Evolutionary conservation across 768 basidiomycete genomes (phyloP).

Genomic region (Russula ochroleuca): DNA sequence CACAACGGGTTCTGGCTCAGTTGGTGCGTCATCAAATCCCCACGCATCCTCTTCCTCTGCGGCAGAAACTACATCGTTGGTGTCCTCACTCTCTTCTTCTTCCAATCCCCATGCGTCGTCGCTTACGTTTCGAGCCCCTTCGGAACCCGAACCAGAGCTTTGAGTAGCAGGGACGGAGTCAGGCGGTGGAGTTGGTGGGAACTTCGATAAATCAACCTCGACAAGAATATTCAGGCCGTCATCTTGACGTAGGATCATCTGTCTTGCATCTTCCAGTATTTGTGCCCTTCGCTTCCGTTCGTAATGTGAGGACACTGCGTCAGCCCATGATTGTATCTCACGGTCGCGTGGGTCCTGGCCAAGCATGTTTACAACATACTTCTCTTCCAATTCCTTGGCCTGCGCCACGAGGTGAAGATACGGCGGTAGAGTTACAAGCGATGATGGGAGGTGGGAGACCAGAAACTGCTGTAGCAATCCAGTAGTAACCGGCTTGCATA

Average conservation of each 20-base stretch:
- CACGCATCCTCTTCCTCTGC: slow-evolving; percentile 36
- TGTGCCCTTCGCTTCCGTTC: slow-evolving; percentile 66
- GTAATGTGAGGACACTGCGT: slow-evolving; percentile 67
- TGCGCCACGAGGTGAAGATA: slow-evolving; percentile 55
- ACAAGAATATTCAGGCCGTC: slow-evolving; percentile 40
- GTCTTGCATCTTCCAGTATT: slow-evolving; percentile 60
- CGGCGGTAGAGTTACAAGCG: slow-evolving; percentile 51
- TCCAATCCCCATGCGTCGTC: slow-evolving; percentile 47
- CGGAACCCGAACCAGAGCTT: slow-evolving; percentile 21
- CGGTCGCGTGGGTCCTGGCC: slow-evolving; percentile 46
- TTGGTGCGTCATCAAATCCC: slow-evolving; percentile 41
- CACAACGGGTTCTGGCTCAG: slow-evolving; percentile 38
- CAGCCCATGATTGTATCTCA: slow-evolving; percentile 63
- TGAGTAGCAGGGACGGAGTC: slow-evolving; percentile 3
- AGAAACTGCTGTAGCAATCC: slow-evolving; percentile 65
- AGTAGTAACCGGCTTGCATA: slow-evolving; percentile 56
- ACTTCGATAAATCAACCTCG: slow-evolving; percentile 19
- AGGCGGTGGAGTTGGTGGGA: not conserved
- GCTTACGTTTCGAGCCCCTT: slow-evolving; percentile 26
- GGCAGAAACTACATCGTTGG: slow-evolving; percentile 27
- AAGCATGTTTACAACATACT: slow-evolving; percentile 47
- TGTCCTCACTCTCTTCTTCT: slow-evolving; percentile 34
- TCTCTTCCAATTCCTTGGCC: slow-evolving; percentile 66
- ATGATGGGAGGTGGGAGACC: slow-evolving; percentile 63
- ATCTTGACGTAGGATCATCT: slow-evolving; percentile 46